Base-by-base conservation (phyloP, 331 rosid species). In the Ulmus americana region DNA sequence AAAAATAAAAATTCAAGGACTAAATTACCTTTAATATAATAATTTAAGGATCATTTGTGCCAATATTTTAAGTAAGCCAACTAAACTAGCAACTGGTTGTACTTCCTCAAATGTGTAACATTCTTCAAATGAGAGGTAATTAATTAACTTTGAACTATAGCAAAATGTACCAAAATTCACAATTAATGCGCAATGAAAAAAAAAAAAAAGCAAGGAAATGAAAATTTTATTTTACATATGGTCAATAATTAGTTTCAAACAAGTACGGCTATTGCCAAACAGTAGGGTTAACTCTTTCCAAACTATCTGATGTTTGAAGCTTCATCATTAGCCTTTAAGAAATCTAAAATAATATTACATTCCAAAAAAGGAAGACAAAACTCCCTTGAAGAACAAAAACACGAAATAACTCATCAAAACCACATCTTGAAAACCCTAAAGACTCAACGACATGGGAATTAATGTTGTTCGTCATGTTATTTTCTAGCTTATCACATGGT, bases 401-500 rank as follows among this genome's bases (percentile, higher is more conserved):
- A 8, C n/a, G 28, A 56, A 56, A 68, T 9, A 68, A 57, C 48
- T 56, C 64, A 68, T 47, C 39, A 46, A 46, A 10, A 41, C 56
- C 12, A 51, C 38, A 59, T 11, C 45, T 55, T 74, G 69, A 58
- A 38, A 13, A 8, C 39, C 57, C 64, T 48, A 46, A 15, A 57
- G 72, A 39, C 1, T n/a, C 28, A 10, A 39, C 64, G 15, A 39
- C 15, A 35, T 5, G 44, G n/a, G 55, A 57, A 45, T 56, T 38
- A 13, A 45, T 12, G 47, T 45, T 28, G 5, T n/a, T n/a, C 35
- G 38, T 56, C 61, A 41, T 10, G 41, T 5, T 5, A 10, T 28
- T 45, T 55, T 74, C 79, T 62, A 41, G 47, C 44, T 63, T n/a
- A 41, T 55, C 8, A 39, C 79, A 74, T 42, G 66, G 66, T 55